These are phyloP conservation scores for Puccinia horiana DNA, from an alignment of 1,284 basidiomycete genomes.

Conservation along the genomic window DNA sequence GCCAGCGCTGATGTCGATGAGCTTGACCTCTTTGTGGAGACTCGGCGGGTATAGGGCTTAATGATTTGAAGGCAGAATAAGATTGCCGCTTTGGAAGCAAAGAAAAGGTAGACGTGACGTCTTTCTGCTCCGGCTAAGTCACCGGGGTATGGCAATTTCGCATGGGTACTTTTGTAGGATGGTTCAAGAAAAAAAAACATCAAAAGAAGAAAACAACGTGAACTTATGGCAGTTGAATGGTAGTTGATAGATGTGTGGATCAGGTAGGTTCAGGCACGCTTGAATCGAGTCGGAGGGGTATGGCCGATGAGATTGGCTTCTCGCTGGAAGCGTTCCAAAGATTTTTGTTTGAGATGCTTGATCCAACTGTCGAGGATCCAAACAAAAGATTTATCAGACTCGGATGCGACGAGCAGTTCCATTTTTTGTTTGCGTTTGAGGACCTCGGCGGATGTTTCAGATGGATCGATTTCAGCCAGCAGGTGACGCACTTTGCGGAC, in stretches of 20 bases:
- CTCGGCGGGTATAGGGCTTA: no score
- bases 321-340: slow-evolving; percentile 16
- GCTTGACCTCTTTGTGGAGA: no score
- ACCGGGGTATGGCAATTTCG: no score
- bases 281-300: slow-evolving; percentile 23
- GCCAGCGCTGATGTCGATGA: no score
- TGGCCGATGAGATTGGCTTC: slow-evolving; percentile 23
- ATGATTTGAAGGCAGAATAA: no score
- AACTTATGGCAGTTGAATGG: neutral
- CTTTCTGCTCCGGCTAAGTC: no score
- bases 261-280: neutral
- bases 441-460: neutral
- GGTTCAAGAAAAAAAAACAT: neutral
- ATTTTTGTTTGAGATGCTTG: slow-evolving; percentile 27
- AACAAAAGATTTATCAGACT: slow-evolving; percentile 34
- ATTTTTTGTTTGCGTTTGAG: slow-evolving; percentile 19
- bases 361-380: slow-evolving; percentile 44
- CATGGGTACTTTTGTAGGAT: no score
- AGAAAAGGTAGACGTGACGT: no score
- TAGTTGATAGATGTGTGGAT: neutral
- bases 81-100: no score
- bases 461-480: slow-evolving; percentile 23
- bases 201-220: neutral
- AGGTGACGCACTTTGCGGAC: slow-evolving; percentile 31
- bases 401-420: slow-evolving; percentile 15